Evolutionary conservation across 805 yeast species (phyloP), one percentile per base, ranked within the genome.

Genomic region (Metschnikowia kofuensis): DNA sequence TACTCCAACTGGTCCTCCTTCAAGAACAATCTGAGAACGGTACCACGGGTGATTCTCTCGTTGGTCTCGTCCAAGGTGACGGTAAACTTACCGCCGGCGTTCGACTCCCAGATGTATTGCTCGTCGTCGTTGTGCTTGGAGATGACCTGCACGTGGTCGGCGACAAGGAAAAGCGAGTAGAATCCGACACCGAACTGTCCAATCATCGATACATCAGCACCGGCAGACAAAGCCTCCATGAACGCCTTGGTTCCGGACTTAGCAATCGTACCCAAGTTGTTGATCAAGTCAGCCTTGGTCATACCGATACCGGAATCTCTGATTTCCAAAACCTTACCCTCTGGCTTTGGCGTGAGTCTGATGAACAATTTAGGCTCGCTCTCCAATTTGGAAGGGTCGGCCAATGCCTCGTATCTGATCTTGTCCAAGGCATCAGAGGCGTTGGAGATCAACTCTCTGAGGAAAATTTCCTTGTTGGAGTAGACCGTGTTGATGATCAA

Each of bases 131-230:
- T 94, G 83, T 90, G 86, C 82, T 94, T 94, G 54, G 99, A 89
- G 71, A 94, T 89, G 64, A 94, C 99, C 79, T 94, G 97, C 58
- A 94, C 99, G 64, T 83, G 89, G 79, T 94, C 99, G 65, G 99
- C 98, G 70, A 94, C 99, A 79, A 94, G 83, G 88, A 94, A 94
- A 61, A 92, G 81, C 48, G 99, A 94, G 86, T 94, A 94, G 92
- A 94, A 94, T 85, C 99, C 99, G 64, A 94, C 99, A 90, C 99
- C 99, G 80, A 94, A 94, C 80, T 94, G 99, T 83, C 99, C 99
- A 78, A 94, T 94, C 99, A 94, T 94, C 58, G 98, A 91, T 56
- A 94, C 97, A 74, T 94, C 99, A 54, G 99, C 99, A 78, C 99
- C 99, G 58, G 97, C 98, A 59, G 96, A 86, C 60, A 95, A 82